phyloP scores from a whole-genome alignment of 169 alveolate species.

The Babesia caballi region DNA sequence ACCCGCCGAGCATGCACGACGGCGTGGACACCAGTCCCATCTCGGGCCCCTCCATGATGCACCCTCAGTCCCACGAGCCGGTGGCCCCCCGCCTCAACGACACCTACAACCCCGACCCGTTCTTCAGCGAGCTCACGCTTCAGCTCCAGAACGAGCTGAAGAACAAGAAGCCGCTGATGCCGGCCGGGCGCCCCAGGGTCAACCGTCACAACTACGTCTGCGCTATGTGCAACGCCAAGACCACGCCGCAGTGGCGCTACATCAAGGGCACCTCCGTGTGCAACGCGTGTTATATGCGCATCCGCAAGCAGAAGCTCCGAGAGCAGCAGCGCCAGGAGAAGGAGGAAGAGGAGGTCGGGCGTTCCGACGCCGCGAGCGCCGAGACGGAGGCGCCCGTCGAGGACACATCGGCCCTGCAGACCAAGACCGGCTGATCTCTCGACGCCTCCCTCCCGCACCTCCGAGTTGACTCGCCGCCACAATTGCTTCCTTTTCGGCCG shows the following conservation, averaged over 20 bases:
- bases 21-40: background rate
- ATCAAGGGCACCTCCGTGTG: conserved; percentile 72
- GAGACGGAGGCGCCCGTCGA: background rate
- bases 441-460: too few species aligned
- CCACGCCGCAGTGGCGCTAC: conserved; percentile 78
- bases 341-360: background rate
- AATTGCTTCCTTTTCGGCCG: too few species aligned
- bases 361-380: background rate
- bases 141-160: conserved; percentile 15
- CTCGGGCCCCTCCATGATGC: background rate
- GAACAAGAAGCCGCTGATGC: background rate
- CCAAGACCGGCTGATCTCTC: too few species aligned
- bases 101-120: conserved; percentile 1
- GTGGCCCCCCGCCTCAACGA: background rate
- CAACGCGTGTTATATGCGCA: conserved; percentile 79
- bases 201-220: conserved; percentile 58
- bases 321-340: conserved; percentile 5
- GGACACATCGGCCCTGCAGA: too few species aligned
- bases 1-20: background rate
- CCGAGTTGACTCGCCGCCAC: too few species aligned
- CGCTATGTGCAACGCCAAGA: conserved; percentile 56
- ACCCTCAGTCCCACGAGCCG: background rate
- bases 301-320: conserved; percentile 55
- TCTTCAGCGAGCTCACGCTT: conserved; percentile 8
- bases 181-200: conserved; percentile 56